These are phyloP conservation scores for Rhizoctonia solani DNA, from an alignment of 1,284 basidiomycete genomes.

Conservation along the genomic window DNA sequence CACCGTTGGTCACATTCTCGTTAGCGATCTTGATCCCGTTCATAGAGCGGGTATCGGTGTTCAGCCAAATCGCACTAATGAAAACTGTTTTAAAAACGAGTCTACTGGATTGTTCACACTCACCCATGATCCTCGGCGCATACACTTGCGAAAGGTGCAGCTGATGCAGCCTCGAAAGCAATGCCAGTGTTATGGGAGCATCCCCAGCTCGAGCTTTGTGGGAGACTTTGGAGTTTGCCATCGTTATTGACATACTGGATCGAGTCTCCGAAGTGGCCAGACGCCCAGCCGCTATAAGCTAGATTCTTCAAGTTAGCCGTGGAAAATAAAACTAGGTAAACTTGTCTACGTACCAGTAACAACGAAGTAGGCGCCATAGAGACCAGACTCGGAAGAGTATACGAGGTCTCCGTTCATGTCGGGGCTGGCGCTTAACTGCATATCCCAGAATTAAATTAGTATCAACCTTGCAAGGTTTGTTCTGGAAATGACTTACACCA, in stretches of 20 bases:
- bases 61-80: conserved; percentile 14
- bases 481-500: neutral
- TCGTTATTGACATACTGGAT: conserved; percentile 9
- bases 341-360: conserved; percentile 3
- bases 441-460: neutral
- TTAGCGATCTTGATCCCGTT: conserved; percentile 20
- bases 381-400: conserved; percentile 7
- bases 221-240: neutral
- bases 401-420: conserved; percentile 7
- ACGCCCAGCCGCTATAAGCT: neutral
- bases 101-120: neutral
- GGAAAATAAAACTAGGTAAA: neutral
- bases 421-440: neutral
- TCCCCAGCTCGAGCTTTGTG: conserved; percentile 3
- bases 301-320: neutral
- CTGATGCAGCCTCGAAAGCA: conserved; percentile 13
- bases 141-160: conserved; percentile 3
- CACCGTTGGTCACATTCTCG: conserved; percentile 16
- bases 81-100: neutral
- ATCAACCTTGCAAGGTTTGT: neutral
- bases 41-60: conserved; percentile 16
- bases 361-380: conserved; percentile 16
- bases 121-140: conserved; percentile 18
- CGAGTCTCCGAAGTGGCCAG: conserved; percentile 7
- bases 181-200: conserved; percentile 18